A percentile compares a stretch with the other conserved stretches of the same genome.
phyloP scores from a whole-genome alignment of 2,329 filamentous ascomycete species.

The Diaporthe velutina region DNA sequence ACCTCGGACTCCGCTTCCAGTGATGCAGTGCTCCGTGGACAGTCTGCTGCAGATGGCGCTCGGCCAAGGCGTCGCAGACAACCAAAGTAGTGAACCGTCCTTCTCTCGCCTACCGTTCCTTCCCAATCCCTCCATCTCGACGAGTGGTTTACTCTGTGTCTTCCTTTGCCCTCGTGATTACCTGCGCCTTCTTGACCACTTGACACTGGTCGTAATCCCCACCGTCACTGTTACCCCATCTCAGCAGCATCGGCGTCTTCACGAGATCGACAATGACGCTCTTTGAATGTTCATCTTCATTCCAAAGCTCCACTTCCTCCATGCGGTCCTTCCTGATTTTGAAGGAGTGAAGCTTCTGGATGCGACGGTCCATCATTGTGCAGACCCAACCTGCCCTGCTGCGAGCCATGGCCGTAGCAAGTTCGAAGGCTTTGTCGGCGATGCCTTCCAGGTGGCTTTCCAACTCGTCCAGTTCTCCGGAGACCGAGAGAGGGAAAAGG shows the following conservation, averaged over 20 bases:
- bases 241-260: not conserved
- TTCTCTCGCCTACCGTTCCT: too few relatives aligned
- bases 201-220: not conserved
- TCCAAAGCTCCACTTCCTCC: not conserved
- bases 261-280: not conserved
- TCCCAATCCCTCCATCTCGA: rapidly evolving
- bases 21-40: too few relatives aligned
- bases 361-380: not conserved
- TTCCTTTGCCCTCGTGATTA: not conserved
- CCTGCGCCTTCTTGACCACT: not conserved
- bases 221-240: not conserved
- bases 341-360: not conserved
- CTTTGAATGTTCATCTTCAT: too few relatives aligned
- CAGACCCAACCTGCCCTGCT: not conserved
- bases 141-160: rapidly evolving
- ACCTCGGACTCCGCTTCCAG: too few relatives aligned
- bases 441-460: not conserved
- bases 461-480: rapidly evolving
- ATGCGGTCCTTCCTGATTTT: not conserved
- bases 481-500: not conserved
- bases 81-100: too few relatives aligned
- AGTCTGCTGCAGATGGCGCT: too few relatives aligned
- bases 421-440: not conserved
- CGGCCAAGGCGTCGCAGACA: too few relatives aligned
- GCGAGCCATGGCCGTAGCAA: not conserved